phyloP scores from a whole-genome alignment of 1,284 basidiomycete species.

The Trichosporon coremiiforme region DNA sequence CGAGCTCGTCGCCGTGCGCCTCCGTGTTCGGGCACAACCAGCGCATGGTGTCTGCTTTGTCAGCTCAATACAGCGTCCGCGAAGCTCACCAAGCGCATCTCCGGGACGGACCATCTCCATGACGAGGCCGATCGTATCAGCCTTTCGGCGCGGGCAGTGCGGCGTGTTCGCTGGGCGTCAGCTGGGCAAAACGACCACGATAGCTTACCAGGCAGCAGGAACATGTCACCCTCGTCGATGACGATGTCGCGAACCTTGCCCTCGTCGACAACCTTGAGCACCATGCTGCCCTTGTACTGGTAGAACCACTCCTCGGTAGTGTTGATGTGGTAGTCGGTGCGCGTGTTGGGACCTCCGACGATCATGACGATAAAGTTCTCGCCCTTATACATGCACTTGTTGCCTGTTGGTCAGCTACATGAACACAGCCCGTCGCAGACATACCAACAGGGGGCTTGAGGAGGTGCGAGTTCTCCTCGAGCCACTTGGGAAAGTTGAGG shows the following conservation, averaged over 20 bases:
- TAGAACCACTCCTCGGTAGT: constrained; percentile 98
- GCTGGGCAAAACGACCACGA: neutral
- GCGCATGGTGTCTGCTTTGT: constrained; percentile 72
- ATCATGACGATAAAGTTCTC: constrained; percentile 87
- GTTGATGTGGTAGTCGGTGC: constrained; percentile 90
- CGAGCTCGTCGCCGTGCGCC: constrained; percentile 67
- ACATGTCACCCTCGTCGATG: constrained; percentile 96
- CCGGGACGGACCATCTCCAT: constrained; percentile 83
- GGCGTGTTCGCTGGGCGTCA: constrained; percentile 76
- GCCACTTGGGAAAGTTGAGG: constrained; percentile 83
- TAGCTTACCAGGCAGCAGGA: constrained; percentile 77
- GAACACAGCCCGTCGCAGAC: constrained; percentile 26
- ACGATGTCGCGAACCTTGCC: constrained; percentile 82
- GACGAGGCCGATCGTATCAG: constrained; percentile 90
- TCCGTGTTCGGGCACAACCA: constrained; percentile 83
- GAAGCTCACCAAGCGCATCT: constrained; percentile 55
- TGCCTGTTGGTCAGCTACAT: constrained; percentile 57
- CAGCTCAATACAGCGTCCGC: neutral
- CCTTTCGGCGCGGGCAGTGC: constrained; percentile 89
- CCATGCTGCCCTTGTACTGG: constrained; percentile 88
- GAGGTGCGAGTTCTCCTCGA: constrained; percentile 72
- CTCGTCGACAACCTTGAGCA: constrained; percentile 82
- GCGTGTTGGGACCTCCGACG: constrained; percentile 87
- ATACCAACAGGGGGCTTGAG: constrained; percentile 79
- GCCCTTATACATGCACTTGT: constrained; percentile 82